Evolutionary conservation across 2,329 filamentous ascomycete genomes (phyloP).

Genomic region (Plenodomus biglobosus): DNA sequence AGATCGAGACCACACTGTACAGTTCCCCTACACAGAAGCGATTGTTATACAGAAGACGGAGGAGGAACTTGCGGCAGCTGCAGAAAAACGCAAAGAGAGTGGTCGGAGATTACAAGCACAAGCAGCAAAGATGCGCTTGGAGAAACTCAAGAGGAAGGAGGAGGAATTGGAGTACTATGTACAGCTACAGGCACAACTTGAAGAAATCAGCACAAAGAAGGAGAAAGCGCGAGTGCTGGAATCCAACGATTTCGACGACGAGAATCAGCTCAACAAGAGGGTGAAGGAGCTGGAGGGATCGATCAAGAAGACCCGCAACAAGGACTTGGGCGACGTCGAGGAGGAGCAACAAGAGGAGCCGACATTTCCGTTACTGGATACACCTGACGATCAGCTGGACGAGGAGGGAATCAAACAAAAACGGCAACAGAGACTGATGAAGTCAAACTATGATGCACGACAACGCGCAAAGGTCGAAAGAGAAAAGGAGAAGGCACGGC

Average conservation of each 20-base stretch:
- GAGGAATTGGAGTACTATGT: conserved; percentile 94
- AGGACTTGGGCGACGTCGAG: conserved; percentile 81
- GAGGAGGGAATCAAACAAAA: conserved; percentile 91
- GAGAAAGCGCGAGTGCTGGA: conserved; percentile 76
- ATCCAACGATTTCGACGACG: conserved; percentile 88
- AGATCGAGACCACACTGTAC: conserved; percentile 83
- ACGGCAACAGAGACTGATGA: conserved; percentile 86
- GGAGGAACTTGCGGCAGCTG: conserved; percentile 85
- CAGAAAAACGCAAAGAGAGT: conserved; percentile 93
- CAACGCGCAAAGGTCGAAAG: conserved; percentile 96
- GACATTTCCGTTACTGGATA: conserved; percentile 83
- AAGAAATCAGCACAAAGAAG: conserved; percentile 81
- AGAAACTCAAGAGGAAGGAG: conserved; percentile 94
- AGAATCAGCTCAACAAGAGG: conserved; percentile 77
- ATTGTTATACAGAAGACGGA: conserved; percentile 88
- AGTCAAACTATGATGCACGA: conserved; percentile 90
- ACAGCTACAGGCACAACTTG: conserved; percentile 71
- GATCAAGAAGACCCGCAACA: conserved; percentile 86
- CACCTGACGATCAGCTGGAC: conserved; percentile 89
- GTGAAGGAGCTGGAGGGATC: conserved; percentile 89
- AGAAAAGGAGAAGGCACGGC: conserved; percentile 82
- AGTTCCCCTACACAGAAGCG: conserved; percentile 93
- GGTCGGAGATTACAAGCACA: conserved; percentile 90
- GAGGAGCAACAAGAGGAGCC: conserved; percentile 77
- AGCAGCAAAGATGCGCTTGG: conserved; percentile 93